Evolutionary conservation across 257 asterid species (phyloP).

Genomic region (Salvia hispanica): DNA sequence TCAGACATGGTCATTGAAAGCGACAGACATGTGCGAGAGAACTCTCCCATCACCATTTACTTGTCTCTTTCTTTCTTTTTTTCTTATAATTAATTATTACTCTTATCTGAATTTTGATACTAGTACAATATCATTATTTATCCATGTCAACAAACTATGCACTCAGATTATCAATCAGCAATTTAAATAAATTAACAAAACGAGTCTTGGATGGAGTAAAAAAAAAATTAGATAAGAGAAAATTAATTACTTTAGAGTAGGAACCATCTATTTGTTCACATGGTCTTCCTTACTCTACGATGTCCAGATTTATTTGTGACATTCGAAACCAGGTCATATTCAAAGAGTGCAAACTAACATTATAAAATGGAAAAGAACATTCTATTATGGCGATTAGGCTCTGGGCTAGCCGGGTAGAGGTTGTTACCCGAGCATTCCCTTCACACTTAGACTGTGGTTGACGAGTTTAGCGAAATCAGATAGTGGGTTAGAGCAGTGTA

Average conservation of each 20-base stretch:
- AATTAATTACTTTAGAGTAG: background rate
- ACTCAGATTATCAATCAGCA: background rate
- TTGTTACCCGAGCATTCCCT: too few species aligned
- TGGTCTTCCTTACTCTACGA: too few species aligned
- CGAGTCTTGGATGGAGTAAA: background rate
- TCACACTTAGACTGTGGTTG: too few species aligned
- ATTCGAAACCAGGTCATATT: too few species aligned
- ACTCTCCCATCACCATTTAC: slow-evolving; percentile 33
- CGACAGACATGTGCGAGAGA: slow-evolving; percentile 60
- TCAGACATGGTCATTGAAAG: slow-evolving; percentile 42
- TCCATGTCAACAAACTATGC: background rate
- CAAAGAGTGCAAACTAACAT: too few species aligned
- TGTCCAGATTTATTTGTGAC: too few species aligned
- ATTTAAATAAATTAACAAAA: background rate
- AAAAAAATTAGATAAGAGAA: background rate
- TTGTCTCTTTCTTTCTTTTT: slow-evolving; percentile 5
- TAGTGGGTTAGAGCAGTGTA: too few species aligned
- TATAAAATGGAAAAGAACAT: too few species aligned
- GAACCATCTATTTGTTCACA: background rate
- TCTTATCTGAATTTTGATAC: background rate
- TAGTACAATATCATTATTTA: background rate
- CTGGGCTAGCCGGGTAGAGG: too few species aligned
- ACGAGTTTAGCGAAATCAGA: too few species aligned
- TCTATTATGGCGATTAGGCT: too few species aligned
- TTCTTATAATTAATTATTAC: background rate